phyloP scores from a whole-genome alignment of 345 rosid genomes.

The Abelmoschus esculentus region DNA sequence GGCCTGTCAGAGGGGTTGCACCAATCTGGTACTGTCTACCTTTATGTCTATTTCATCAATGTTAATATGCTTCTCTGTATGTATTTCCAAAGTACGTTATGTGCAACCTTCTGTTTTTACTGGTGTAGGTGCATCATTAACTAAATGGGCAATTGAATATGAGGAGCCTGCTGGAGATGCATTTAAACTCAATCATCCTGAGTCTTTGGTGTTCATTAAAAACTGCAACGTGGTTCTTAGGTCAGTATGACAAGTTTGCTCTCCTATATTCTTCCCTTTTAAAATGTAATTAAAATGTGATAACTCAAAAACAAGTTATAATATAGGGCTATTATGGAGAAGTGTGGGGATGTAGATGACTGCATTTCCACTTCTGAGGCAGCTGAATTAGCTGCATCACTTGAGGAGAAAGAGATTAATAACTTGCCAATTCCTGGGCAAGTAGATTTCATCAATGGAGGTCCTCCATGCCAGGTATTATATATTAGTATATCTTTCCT shows the following conservation, averaged over 20 bases:
- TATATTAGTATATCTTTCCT: background rate
- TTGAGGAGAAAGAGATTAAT: slow-evolving; percentile 27
- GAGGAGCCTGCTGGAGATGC: slow-evolving; percentile 91
- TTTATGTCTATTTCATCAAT: background rate
- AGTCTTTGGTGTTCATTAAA: slow-evolving; percentile 52
- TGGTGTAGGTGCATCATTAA: slow-evolving; percentile 47
- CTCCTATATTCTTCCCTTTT: background rate
- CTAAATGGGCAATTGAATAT: slow-evolving; percentile 91
- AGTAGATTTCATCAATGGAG: slow-evolving; percentile 91
- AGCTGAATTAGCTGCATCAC: slow-evolving; percentile 33
- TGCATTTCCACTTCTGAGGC: slow-evolving; percentile 78
- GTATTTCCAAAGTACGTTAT: background rate
- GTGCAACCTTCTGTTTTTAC: background rate
- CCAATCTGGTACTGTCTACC: slow-evolving; percentile 28
- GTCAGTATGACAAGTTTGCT: slow-evolving; percentile 13
- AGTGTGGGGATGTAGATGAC: slow-evolving; percentile 69
- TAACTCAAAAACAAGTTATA: background rate
- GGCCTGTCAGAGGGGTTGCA: slow-evolving; percentile 60
- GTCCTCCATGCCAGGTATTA: slow-evolving; percentile 91
- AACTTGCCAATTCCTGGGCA: slow-evolving; percentile 48
- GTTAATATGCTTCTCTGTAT: background rate
- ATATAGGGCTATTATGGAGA: slow-evolving; percentile 70
- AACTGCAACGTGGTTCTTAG: slow-evolving; percentile 89
- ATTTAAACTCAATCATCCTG: slow-evolving; percentile 60
- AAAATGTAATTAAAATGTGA: background rate